A percentile compares a stretch with the other conserved stretches of the same genome.
Conservation (phyloP, 306 rosid genomes). For the Vicia villosa region DNA sequence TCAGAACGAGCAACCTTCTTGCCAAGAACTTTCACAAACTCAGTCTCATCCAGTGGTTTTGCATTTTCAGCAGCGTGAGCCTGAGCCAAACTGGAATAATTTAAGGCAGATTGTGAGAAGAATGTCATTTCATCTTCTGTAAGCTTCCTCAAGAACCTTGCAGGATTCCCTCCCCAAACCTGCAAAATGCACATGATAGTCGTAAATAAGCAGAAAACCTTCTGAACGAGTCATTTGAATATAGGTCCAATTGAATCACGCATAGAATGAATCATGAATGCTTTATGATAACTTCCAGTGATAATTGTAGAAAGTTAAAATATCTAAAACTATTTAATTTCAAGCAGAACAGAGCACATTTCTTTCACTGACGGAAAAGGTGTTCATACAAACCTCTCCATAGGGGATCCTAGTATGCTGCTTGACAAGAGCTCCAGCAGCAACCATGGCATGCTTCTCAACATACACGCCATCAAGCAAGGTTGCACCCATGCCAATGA, state of each 20-base stretch:
- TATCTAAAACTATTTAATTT: slow-evolving; percentile 14
- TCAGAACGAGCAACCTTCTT: slow-evolving; percentile 77
- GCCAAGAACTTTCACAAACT: slow-evolving; percentile 71
- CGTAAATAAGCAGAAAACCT: slow-evolving; percentile 24
- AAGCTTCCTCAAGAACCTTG: slow-evolving; percentile 91
- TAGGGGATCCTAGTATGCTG: slow-evolving; percentile 90
- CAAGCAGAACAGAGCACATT: slow-evolving; percentile 3
- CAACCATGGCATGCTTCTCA: slow-evolving; percentile 94
- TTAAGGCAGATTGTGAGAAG: slow-evolving; percentile 81
- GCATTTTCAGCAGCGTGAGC: slow-evolving; percentile 94
- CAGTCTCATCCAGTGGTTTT: slow-evolving; percentile 67
- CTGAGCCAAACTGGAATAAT: slow-evolving; percentile 84
- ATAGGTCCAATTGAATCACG: slow-evolving; percentile 1
- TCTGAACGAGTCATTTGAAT: slow-evolving; percentile 17
- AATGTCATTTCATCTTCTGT: slow-evolving; percentile 89
- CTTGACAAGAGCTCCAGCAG: slow-evolving; percentile 94
- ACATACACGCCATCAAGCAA: slow-evolving; percentile 89
- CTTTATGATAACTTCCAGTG: slow-evolving; percentile 6
- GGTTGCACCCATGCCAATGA: slow-evolving; percentile 95
- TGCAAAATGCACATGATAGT: slow-evolving; percentile 37
- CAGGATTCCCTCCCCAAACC: slow-evolving; percentile 99
- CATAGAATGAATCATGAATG: slow-evolving; percentile 10
- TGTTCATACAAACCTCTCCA: slow-evolving; percentile 80
- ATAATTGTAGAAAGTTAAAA: slow-evolving; percentile 7
- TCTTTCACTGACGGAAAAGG: slow-evolving; percentile 10